phyloP scores from a whole-genome alignment of 345 rosid species.

The Pistacia atlantica region DNA sequence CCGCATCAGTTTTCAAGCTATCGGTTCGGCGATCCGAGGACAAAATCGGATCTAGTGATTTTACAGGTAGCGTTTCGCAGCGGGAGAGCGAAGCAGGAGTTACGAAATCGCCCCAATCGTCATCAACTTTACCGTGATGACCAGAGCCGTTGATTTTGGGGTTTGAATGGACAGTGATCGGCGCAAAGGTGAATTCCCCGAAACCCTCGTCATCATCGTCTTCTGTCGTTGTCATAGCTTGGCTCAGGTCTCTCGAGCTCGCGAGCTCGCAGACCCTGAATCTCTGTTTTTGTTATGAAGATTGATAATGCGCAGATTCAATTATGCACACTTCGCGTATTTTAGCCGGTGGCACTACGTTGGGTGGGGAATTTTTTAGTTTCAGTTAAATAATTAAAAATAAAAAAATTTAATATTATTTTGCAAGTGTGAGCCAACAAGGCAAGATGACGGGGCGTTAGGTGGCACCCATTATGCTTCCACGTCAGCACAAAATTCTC shows the following conservation, averaged over 20 bases:
- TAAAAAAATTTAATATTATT: no score
- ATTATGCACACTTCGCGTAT: neutral
- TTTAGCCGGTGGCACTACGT: neutral
- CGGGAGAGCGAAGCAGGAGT: constrained; percentile 30
- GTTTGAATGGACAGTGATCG: constrained; percentile 14
- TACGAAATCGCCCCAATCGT: constrained; percentile 86
- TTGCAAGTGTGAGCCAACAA: neutral
- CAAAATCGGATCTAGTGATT: constrained; percentile 11
- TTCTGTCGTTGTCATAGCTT: constrained; percentile 33
- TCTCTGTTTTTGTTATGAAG: neutral
- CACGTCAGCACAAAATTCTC: neutral
- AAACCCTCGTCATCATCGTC: constrained; percentile 52
- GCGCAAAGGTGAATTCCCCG: constrained; percentile 52
- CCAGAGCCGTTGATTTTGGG: constrained; percentile 37
- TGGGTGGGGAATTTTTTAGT: no score
- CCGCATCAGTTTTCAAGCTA: neutral
- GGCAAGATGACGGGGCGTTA: neutral
- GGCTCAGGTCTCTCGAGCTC: neutral
- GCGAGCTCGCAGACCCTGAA: neutral
- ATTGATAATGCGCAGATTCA: constrained; percentile 31
- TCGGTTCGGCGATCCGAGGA: constrained; percentile 20
- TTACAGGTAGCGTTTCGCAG: constrained; percentile 30
- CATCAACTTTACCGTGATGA: constrained; percentile 42
- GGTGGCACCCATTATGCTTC: neutral
- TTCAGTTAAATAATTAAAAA: no score